A percentile compares a stretch with the other conserved stretches of the same genome.
phyloP scores from a whole-genome alignment of 352 stramenopile species.

The Globisporangium viniferum region DNA sequence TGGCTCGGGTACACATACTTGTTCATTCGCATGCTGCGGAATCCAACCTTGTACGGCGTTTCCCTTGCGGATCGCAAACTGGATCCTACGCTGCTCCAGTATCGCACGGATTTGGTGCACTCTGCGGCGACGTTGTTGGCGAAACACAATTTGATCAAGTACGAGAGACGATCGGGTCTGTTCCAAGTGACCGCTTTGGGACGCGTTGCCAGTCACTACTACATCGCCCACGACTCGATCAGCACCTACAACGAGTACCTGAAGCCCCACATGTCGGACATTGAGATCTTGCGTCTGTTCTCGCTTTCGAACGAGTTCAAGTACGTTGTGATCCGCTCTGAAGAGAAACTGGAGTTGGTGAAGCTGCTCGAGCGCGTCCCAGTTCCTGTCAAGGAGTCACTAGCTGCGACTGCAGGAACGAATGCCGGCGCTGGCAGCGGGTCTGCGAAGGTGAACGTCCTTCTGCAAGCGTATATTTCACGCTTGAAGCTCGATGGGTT shows the following conservation, averaged over 20 bases:
- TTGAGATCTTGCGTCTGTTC: slow-evolving; percentile 99
- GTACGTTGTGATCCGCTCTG: slow-evolving; percentile 97
- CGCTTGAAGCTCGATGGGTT: slow-evolving; percentile 97
- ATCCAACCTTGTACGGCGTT: slow-evolving; percentile 96
- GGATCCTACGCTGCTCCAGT: slow-evolving; percentile 94
- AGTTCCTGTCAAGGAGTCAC: slow-evolving; percentile 97
- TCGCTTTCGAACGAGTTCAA: slow-evolving; percentile 99
- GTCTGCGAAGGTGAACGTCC: slow-evolving; percentile 98
- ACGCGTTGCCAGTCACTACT: slow-evolving; percentile 98
- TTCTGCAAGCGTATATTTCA: slow-evolving; percentile 99
- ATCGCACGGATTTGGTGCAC: slow-evolving; percentile 95
- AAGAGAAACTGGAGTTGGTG: slow-evolving; percentile 98
- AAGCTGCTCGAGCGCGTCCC: slow-evolving; percentile 98
- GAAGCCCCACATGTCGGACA: slow-evolving; percentile 99
- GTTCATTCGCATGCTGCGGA: slow-evolving; percentile 99
- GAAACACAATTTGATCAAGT: slow-evolving; percentile 97
- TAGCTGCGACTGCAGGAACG: slow-evolving; percentile 45
- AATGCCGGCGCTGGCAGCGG: slow-evolving; percentile 47
- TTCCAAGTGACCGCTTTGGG: slow-evolving; percentile 97
- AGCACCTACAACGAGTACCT: slow-evolving; percentile 98
- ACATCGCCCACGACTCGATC: slow-evolving; percentile 98
- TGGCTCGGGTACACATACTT: slow-evolving; percentile 99
- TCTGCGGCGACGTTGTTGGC: slow-evolving; percentile 95
- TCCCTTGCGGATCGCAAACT: slow-evolving; percentile 81
- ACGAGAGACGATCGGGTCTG: slow-evolving; percentile 94